These are phyloP conservation scores for Fusarium dimerum DNA, from an alignment of 2,329 filamentous ascomycete species.

Conservation along the genomic window DNA sequence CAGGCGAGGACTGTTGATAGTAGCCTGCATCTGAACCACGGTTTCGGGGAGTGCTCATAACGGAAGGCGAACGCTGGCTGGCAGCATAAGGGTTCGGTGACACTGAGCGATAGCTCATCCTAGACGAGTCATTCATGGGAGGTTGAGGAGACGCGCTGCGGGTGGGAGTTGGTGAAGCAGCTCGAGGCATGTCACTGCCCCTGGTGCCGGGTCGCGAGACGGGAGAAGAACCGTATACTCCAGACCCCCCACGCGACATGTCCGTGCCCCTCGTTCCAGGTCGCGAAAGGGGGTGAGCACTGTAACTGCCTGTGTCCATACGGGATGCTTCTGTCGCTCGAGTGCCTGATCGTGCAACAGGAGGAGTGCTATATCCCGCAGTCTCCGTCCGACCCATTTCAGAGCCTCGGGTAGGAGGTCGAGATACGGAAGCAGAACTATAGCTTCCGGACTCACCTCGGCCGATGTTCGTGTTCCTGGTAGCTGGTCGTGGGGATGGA, in stretches of 20 bases:
- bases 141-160: constrained; percentile 66
- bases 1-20: constrained; percentile 54
- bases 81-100: constrained; percentile 66
- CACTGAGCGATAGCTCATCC: constrained; percentile 47
- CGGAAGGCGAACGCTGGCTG: constrained; percentile 39
- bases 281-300: constrained; percentile 45
- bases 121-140: constrained; percentile 45
- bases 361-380: constrained; percentile 10
- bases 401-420: constrained; percentile 24
- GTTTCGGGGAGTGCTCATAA: constrained; percentile 42
- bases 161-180: constrained; percentile 68
- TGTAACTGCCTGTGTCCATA: constrained; percentile 23
- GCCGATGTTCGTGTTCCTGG: constrained; percentile 17
- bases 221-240: constrained; percentile 35
- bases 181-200: constrained; percentile 58
- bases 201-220: constrained; percentile 61
- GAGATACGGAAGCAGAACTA: constrained; percentile 24
- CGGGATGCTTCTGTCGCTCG: constrained; percentile 24
- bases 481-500: constrained; percentile 41
- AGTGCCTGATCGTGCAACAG: constrained; percentile 26
- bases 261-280: constrained; percentile 37
- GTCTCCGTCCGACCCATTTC: constrained; percentile 18
- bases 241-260: constrained; percentile 30
- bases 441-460: constrained; percentile 31
- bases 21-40: constrained; percentile 52